Percentiles rank a stretch among this genome's conserved stretches.
Conservation (phyloP, 441 rosid genomes). For the Gossypium gossypioides region DNA sequence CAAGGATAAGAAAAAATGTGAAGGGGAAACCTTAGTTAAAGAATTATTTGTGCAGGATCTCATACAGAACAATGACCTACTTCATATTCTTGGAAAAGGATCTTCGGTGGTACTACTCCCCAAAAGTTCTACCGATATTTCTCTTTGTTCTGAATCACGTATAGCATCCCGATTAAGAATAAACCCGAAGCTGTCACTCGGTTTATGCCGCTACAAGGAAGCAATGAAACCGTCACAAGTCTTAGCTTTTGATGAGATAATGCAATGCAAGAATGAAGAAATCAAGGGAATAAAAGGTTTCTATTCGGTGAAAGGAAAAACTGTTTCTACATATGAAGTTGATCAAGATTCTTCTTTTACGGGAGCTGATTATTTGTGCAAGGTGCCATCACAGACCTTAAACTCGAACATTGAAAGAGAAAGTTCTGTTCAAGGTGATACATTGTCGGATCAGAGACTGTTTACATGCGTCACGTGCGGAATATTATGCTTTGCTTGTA, state of each 20-base stretch:
- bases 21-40: slow-evolving; percentile 80
- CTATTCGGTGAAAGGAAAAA: slow-evolving; percentile 48
- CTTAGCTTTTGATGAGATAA: slow-evolving; percentile 28
- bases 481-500: slow-evolving; percentile 70
- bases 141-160: slow-evolving; percentile 60
- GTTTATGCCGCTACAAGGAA: slow-evolving; percentile 29
- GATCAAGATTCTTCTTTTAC: slow-evolving; percentile 28
- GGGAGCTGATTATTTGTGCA: slow-evolving; percentile 23
- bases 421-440: slow-evolving; percentile 30
- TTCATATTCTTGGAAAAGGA: slow-evolving; percentile 70
- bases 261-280: slow-evolving; percentile 26
- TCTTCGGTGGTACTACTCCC: slow-evolving; percentile 72
- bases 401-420: slow-evolving; percentile 24
- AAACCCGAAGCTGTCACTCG: slow-evolving; percentile 27
- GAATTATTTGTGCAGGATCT: slow-evolving; percentile 64
- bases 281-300: slow-evolving; percentile 34
- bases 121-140: slow-evolving; percentile 55
- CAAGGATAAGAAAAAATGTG: slow-evolving; percentile 84
- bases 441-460: slow-evolving; percentile 74
- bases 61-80: slow-evolving; percentile 55
- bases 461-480: slow-evolving; percentile 94
- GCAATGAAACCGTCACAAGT: slow-evolving; percentile 31
- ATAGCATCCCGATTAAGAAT: slow-evolving; percentile 56
- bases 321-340: slow-evolving; percentile 49
- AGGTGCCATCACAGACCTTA: slow-evolving; percentile 9